Percentiles rank a stretch among this genome's conserved stretches.
phyloP scores from a whole-genome alignment of 2,329 filamentous ascomycete species.

The Botrytis fabae region DNA sequence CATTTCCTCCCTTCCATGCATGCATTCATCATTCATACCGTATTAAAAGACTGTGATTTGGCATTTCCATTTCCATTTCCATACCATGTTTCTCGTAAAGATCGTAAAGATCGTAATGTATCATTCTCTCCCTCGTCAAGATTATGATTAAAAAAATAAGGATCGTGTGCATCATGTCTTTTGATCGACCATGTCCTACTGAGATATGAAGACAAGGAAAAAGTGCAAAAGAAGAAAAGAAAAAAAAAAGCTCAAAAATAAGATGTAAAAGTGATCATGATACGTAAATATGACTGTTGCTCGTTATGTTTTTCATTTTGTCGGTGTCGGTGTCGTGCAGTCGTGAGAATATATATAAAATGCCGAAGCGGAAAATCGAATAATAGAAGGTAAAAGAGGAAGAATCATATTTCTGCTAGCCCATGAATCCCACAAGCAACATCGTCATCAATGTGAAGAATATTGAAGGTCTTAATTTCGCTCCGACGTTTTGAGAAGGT shows the following conservation, averaged over 20 bases:
- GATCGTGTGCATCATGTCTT: not conserved
- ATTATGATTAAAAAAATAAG: conserved; percentile 5
- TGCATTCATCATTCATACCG: not conserved
- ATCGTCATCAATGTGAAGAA: not conserved
- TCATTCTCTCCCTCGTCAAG: not conserved
- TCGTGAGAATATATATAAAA: not conserved
- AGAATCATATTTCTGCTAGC: not conserved
- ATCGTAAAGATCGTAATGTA: not conserved
- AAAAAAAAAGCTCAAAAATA: not conserved
- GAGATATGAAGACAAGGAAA: not conserved
- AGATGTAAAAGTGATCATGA: not conserved
- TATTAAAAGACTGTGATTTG: conserved; percentile 5
- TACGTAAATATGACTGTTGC: not conserved
- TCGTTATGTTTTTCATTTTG: not conserved
- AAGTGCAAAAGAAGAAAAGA: not conserved
- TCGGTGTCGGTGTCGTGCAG: not conserved
- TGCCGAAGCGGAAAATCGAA: not conserved
- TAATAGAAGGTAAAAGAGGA: not conserved
- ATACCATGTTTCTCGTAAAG: not conserved
- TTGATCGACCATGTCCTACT: not conserved
- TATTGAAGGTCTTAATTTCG: not conserved
- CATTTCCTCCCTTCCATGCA: not conserved
- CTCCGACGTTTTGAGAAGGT: not conserved
- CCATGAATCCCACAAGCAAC: not conserved
- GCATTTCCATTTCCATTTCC: not conserved